Conservation (phyloP, 2,329 filamentous ascomycete species). For the Epichloe baconii region DNA sequence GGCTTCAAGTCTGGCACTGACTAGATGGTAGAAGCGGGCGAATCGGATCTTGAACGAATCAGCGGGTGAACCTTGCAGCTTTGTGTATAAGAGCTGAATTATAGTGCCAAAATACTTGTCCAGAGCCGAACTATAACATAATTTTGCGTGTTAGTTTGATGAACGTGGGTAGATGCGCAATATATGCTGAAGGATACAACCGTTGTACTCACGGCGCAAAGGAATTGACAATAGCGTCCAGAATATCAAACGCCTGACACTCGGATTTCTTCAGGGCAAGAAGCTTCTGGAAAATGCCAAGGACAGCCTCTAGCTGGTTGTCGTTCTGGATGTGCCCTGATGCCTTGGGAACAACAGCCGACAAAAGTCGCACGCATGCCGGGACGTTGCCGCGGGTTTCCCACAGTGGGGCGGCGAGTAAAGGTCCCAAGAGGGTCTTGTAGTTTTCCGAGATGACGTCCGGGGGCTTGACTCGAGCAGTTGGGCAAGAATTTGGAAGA, state of each 20-base stretch:
- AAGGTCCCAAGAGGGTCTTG: conserved; percentile 61
- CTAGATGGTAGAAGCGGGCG: conserved; percentile 85
- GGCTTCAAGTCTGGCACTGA: conserved; percentile 63
- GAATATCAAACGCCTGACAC: conserved; percentile 72
- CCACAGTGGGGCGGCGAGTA: conserved; percentile 77
- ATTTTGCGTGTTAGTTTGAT: background rate
- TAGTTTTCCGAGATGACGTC: conserved; percentile 72
- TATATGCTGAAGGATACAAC: background rate
- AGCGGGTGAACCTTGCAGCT: conserved; percentile 52
- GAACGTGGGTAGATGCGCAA: background rate
- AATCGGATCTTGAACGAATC: conserved; percentile 81
- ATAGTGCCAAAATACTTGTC: conserved; percentile 70
- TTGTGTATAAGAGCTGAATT: conserved; percentile 67
- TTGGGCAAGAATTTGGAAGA: conserved; percentile 89
- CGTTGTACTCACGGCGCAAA: conserved; percentile 53
- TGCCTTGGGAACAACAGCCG: conserved; percentile 70
- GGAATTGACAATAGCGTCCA: conserved; percentile 64
- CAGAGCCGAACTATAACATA: conserved; percentile 39
- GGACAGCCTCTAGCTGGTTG: conserved; percentile 72
- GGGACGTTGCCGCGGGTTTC: conserved; percentile 88
- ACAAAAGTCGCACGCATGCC: conserved; percentile 72
- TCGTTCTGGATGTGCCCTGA: conserved; percentile 59
- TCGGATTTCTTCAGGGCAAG: conserved; percentile 74
- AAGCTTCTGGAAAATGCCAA: conserved; percentile 94
- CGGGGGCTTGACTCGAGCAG: conserved; percentile 74